Percentiles rank a stretch among this genome's conserved stretches.
phyloP scores from a whole-genome alignment of 345 rosid genomes.

The Pistacia integerrima region DNA sequence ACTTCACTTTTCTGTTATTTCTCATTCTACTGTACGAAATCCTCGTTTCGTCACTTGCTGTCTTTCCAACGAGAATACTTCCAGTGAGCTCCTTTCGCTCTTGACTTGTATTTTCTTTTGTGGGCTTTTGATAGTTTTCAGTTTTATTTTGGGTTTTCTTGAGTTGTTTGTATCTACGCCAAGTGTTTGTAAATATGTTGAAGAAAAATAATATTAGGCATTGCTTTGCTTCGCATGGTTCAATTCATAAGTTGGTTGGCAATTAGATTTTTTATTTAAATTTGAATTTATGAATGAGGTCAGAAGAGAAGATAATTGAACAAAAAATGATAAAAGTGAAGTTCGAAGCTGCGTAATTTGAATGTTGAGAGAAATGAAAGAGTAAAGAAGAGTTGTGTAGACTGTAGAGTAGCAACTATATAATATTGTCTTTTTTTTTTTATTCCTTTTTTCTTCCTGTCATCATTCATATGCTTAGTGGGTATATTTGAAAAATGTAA shows the following conservation, averaged over 20 bases:
- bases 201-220: background rate
- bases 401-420: background rate
- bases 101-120: background rate
- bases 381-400: background rate
- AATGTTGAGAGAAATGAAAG: background rate
- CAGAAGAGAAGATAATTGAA: background rate
- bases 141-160: background rate
- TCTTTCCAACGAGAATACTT: constrained; percentile 32
- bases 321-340: background rate
- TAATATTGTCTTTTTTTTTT: background rate
- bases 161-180: background rate
- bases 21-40: constrained; percentile 11
- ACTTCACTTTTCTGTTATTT: background rate
- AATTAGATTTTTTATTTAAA: too few relatives aligned
- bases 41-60: constrained; percentile 28
- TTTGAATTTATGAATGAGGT: background rate
- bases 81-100: constrained; percentile 27
- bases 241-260: background rate
- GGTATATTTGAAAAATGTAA: background rate
- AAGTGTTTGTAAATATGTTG: background rate
- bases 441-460: background rate
- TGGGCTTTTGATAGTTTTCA: background rate
- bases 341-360: background rate
- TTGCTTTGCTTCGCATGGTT: background rate
- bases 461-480: too few relatives aligned